phyloP scores from a whole-genome alignment of 495 filamentous ascomycete genomes.

The Tuber indicum region DNA sequence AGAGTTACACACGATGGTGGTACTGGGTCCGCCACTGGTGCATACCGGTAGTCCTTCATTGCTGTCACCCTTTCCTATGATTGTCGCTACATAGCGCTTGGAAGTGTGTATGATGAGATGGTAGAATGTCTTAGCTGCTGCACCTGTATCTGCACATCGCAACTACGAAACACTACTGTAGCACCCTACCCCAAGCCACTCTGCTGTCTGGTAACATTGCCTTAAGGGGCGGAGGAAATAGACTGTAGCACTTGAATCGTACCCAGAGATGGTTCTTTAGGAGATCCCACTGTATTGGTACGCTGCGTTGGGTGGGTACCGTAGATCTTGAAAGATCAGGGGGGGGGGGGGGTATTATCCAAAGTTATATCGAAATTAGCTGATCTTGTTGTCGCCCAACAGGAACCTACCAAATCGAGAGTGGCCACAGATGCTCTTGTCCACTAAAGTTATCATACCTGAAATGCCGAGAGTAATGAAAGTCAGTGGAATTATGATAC shows the following conservation, averaged over 20 bases:
- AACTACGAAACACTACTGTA: not conserved
- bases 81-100: not conserved
- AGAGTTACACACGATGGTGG: not conserved
- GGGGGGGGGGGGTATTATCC: too few species aligned
- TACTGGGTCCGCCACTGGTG: not conserved
- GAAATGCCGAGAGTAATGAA: not conserved
- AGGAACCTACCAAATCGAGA: not conserved
- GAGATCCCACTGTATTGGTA: not conserved
- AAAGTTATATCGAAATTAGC: not conserved
- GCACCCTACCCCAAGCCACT: not conserved
- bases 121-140: not conserved
- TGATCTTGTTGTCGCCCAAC: not conserved
- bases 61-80: too few species aligned
- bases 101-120: not conserved
- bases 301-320: not conserved
- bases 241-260: not conserved
- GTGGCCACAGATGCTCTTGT: not conserved
- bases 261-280: not conserved
- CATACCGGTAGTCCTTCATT: not conserved
- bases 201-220: not conserved
- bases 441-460: too few species aligned
- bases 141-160: not conserved
- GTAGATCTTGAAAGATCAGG: not conserved
- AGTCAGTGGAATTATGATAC: not conserved
- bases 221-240: not conserved